A percentile compares a stretch with the other conserved stretches of the same genome.
Conservation (phyloP, 2,329 filamentous ascomycete genomes). For the Amesomyces nigricolor region DNA sequence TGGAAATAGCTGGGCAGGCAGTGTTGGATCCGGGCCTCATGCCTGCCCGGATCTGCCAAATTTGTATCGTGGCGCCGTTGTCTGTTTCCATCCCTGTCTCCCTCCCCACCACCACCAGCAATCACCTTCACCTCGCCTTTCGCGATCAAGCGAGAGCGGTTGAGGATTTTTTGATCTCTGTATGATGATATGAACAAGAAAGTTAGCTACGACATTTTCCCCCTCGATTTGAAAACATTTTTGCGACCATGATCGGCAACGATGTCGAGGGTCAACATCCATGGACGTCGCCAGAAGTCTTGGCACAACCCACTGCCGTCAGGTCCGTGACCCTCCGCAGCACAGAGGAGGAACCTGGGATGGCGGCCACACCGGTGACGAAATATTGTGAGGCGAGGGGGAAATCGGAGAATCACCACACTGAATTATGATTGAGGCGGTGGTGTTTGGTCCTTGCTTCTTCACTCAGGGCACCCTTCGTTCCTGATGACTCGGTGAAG, state of each 20-base stretch:
- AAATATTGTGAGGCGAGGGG: not conserved
- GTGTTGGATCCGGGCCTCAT: too few species aligned
- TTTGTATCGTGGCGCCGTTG: too few species aligned
- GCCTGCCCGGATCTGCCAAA: too few species aligned
- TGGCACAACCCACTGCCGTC: constrained; percentile 18
- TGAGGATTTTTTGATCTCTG: not conserved
- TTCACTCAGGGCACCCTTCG: not conserved
- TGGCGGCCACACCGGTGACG: not conserved
- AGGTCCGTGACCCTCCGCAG: constrained; percentile 7
- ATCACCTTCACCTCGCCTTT: not conserved
- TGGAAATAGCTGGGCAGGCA: too few species aligned
- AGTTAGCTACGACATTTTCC: not conserved
- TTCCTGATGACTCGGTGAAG: not conserved
- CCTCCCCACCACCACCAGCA: not conserved
- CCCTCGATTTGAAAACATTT: not conserved
- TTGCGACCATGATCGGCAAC: constrained; percentile 18
- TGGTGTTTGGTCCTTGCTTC: not conserved
- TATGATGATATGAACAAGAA: not conserved
- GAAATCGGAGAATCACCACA: not conserved
- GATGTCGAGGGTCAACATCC: constrained; percentile 16
- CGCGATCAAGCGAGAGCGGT: too few species aligned
- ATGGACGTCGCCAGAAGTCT: constrained; percentile 15
- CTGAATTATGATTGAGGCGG: not conserved
- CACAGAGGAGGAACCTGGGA: not conserved
- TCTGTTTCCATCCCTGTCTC: too few species aligned